These are phyloP conservation scores for Dioscorea cayenensis DNA, from an alignment of 116 monocot genomes.

Conservation along the genomic window DNA sequence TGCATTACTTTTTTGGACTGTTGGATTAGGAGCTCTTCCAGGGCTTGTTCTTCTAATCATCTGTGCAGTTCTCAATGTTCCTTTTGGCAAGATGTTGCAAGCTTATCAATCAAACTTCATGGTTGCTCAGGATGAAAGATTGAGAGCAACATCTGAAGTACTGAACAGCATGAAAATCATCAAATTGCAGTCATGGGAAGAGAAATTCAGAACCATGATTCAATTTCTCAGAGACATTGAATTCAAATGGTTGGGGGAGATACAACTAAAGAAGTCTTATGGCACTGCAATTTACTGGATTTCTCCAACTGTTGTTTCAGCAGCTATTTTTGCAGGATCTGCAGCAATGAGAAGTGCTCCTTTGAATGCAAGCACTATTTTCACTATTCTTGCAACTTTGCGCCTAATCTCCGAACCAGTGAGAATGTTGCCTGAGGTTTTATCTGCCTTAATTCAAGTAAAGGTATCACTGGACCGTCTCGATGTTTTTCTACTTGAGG, in stretches of 20 bases:
- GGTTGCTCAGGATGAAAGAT: constrained; percentile 65
- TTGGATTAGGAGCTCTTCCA: constrained; percentile 43
- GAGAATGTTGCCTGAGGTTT: constrained; percentile 55
- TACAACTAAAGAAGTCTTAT: constrained; percentile 53
- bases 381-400: constrained; percentile 61
- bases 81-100: constrained; percentile 65
- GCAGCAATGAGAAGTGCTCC: constrained; percentile 44
- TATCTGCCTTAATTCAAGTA: constrained; percentile 55
- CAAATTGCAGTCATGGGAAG: constrained; percentile 85
- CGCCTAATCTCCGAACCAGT: constrained; percentile 69
- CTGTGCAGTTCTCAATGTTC: constrained; percentile 50
- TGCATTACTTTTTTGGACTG: constrained; percentile 37
- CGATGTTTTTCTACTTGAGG: constrained; percentile 45
- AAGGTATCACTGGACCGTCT: constrained; percentile 84
- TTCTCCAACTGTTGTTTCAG: constrained; percentile 60
- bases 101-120: constrained; percentile 56
- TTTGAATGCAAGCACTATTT: constrained; percentile 61
- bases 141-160: constrained; percentile 53
- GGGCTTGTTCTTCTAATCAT: constrained; percentile 51
- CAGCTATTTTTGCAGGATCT: constrained; percentile 44
- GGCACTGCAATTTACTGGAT: constrained; percentile 62
- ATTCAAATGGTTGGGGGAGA: constrained; percentile 61
- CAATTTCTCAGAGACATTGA: constrained; percentile 39
- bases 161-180: constrained; percentile 72
- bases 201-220: constrained; percentile 36